phyloP scores from a whole-genome alignment of 495 filamentous ascomycete species.

The Neurospora hispaniola region DNA sequence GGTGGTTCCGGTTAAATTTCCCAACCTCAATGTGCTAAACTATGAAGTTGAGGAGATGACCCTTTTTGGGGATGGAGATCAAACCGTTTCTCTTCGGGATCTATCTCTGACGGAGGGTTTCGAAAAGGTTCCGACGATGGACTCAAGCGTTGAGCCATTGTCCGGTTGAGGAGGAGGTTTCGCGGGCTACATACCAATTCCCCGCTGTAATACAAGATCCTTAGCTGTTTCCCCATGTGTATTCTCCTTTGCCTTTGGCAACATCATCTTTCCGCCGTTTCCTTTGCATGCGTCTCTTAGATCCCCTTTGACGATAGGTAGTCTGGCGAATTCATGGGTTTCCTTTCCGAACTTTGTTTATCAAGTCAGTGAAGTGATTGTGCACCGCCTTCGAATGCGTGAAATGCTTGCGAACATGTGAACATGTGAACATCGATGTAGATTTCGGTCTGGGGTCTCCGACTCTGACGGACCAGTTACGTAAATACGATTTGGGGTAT shows the following conservation, averaged over 20 bases:
- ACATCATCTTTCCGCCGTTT: slow-evolving; percentile 26
- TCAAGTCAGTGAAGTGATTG: neutral
- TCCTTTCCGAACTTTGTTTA: slow-evolving; percentile 6
- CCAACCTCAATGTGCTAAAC: slow-evolving; percentile 24
- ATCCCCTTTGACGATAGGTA: slow-evolving; percentile 22
- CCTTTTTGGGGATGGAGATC: slow-evolving; percentile 27
- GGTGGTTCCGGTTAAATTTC: slow-evolving; percentile 64
- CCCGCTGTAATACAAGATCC: slow-evolving; percentile 54
- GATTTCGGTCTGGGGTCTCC: neutral
- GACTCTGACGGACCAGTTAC: neutral
- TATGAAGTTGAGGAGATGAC: slow-evolving; percentile 14
- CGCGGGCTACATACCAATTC: slow-evolving; percentile 11
- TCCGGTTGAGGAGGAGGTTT: slow-evolving; percentile 3
- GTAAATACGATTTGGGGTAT: neutral
- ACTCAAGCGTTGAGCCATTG: neutral
- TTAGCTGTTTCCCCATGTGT: slow-evolving; percentile 45
- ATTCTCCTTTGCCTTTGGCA: slow-evolving; percentile 29
- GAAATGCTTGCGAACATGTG: neutral
- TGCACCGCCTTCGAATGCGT: neutral
- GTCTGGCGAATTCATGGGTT: slow-evolving; percentile 18
- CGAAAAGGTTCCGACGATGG: slow-evolving; percentile 2
- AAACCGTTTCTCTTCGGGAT: slow-evolving; percentile 8
- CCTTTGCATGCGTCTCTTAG: slow-evolving; percentile 36
- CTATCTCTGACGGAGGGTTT: slow-evolving; percentile 1
- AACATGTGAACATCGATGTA: neutral